These are phyloP conservation scores for Allantophomopsis lycopodina DNA, from an alignment of 2,329 filamentous ascomycete genomes.

Conservation along the genomic window DNA sequence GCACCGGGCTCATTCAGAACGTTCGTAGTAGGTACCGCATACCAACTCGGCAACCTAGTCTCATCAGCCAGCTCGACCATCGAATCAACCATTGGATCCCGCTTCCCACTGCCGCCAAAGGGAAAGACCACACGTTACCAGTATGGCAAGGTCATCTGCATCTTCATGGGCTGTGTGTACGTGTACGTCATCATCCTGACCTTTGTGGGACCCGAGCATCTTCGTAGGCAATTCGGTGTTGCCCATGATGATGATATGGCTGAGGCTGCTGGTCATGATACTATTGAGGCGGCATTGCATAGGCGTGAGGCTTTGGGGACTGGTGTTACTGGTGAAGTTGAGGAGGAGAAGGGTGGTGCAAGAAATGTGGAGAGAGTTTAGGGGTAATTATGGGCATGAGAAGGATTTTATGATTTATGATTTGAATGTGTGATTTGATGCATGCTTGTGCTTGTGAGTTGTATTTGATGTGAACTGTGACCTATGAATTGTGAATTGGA, in stretches of 20 bases:
- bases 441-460: too few species aligned
- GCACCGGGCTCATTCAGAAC: constrained; percentile 58
- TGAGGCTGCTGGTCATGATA: constrained; percentile 23
- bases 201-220: constrained; percentile 36
- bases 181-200: constrained; percentile 46
- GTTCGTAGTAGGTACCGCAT: constrained; percentile 56
- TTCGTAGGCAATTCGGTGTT: constrained; percentile 30
- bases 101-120: constrained; percentile 54
- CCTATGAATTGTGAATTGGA: too few species aligned
- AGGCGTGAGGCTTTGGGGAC: neutral
- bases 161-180: constrained; percentile 82
- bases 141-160: constrained; percentile 77
- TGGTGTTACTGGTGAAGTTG: neutral
- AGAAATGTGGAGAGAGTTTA: neutral
- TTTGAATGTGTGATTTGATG: too few species aligned
- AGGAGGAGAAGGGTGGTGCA: neutral
- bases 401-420: neutral
- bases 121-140: constrained; percentile 41
- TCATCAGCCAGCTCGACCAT: constrained; percentile 63
- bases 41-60: constrained; percentile 66
- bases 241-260: constrained; percentile 29
- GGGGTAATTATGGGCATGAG: neutral
- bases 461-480: too few species aligned
- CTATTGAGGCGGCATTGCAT: constrained; percentile 12
- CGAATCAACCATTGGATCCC: constrained; percentile 61